Evolutionary conservation across 768 basidiomycete species (phyloP).

Genomic region (Dentipellis sp.): DNA sequence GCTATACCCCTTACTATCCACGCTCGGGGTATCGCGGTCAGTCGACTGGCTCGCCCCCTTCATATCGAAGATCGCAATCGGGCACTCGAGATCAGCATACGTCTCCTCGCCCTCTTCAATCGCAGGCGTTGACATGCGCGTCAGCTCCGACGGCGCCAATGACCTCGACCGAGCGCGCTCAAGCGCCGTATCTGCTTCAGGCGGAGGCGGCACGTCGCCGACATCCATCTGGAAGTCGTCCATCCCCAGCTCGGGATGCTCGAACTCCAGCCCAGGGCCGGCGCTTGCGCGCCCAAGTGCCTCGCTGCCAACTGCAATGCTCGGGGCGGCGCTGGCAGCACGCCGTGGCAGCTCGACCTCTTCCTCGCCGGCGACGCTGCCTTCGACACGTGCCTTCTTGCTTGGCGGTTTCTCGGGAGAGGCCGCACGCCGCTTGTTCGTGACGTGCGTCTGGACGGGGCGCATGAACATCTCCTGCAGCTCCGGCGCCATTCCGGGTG

Average conservation of each 20-base stretch:
- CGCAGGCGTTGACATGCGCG: slow-evolving; percentile 57
- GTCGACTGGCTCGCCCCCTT: slow-evolving; percentile 41
- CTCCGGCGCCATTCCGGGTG: slow-evolving; percentile 76
- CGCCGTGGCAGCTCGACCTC: slow-evolving; percentile 71
- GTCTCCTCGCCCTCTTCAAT: slow-evolving; percentile 56
- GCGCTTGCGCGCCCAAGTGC: slow-evolving; percentile 35
- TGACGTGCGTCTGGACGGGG: slow-evolving; percentile 39
- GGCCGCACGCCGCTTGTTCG: slow-evolving; percentile 47
- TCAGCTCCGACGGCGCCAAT: slow-evolving; percentile 43
- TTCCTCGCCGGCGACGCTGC: slow-evolving; percentile 23
- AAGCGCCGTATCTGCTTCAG: slow-evolving; percentile 23
- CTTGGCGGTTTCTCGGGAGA: slow-evolving; percentile 46
- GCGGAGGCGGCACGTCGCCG: slow-evolving; percentile 36
- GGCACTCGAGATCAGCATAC: slow-evolving; percentile 64
- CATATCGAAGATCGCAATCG: slow-evolving; percentile 74
- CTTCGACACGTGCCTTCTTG: slow-evolving; percentile 51
- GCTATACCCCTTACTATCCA: slow-evolving; percentile 71
- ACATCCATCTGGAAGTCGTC: slow-evolving; percentile 73
- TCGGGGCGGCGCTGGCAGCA: slow-evolving; percentile 50
- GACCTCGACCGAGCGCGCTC: slow-evolving; percentile 37
- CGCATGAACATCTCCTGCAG: slow-evolving; percentile 79
- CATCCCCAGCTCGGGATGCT: slow-evolving; percentile 40
- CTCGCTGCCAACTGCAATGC: slow-evolving; percentile 43
- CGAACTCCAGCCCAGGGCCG: slow-evolving; percentile 41
- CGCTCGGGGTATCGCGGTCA: slow-evolving; percentile 28